Evolutionary conservation across 176 grass and related monocot genomes (phyloP).

Genomic region (Lolium multiflorum): DNA sequence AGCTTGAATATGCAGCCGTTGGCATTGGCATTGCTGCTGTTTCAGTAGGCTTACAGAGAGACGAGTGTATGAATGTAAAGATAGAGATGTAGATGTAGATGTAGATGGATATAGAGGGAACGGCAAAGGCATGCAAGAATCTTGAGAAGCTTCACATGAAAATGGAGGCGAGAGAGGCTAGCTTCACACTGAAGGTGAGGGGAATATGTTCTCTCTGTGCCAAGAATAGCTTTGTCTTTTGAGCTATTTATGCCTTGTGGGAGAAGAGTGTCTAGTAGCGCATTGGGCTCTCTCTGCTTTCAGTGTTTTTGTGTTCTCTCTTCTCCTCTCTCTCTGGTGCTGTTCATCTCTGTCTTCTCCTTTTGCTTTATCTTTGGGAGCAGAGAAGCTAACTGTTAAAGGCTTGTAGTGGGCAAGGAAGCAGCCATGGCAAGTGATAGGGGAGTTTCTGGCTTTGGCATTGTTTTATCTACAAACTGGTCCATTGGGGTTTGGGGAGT

Average conservation of each 20-base stretch:
- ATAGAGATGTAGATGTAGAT: not conserved
- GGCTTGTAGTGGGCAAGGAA: slow-evolving; percentile 51
- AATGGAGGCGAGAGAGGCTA: slow-evolving; percentile 44
- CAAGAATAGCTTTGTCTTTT: slow-evolving; percentile 54
- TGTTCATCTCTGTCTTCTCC: not conserved
- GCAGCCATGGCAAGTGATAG: slow-evolving; percentile 43
- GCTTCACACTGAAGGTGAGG: slow-evolving; percentile 72
- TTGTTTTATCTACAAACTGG: slow-evolving; percentile 17
- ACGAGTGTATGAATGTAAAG: not conserved
- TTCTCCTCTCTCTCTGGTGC: not conserved
- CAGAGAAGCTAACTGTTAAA: slow-evolving; percentile 51
- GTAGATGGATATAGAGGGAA: slow-evolving; percentile 26
- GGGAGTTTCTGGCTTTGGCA: slow-evolving; percentile 46
- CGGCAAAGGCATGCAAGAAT: slow-evolving; percentile 64
- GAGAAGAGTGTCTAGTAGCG: slow-evolving; percentile 54
- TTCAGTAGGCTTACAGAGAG: slow-evolving; percentile 6
- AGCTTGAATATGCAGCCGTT: not conserved
- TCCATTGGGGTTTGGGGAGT: not conserved
- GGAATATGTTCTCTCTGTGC: slow-evolving; percentile 65
- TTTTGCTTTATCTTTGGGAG: slow-evolving; percentile 64
- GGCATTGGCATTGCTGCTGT: slow-evolving; percentile 26
- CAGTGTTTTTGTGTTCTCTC: slow-evolving; percentile 24
- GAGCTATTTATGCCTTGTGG: slow-evolving; percentile 71
- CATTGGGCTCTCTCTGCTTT: slow-evolving; percentile 29
- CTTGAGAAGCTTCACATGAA: slow-evolving; percentile 84